Evolutionary conservation across 2,329 filamentous ascomycete genomes (phyloP), one percentile per base, ranked within the genome.

Genomic region (Dactylellina sp.): DNA sequence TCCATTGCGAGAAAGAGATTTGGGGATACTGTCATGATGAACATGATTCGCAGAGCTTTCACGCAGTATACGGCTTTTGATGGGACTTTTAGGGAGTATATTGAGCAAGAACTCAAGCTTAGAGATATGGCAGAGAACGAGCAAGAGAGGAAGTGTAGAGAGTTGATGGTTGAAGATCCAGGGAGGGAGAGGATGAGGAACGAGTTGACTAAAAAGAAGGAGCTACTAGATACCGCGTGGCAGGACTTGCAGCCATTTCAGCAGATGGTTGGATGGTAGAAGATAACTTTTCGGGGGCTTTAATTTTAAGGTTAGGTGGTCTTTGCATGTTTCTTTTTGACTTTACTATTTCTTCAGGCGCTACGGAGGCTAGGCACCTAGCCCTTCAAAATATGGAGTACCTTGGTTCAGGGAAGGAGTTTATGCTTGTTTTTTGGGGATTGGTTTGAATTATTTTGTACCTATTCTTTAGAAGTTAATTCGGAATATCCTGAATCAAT

Each of bases 101-200:
- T 78, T 16, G 81, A 84, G 77, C 79, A 80, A 61, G 83, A 84
- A 46, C 79, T 83, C 52, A 78, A 80, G 55, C 70, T 85, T 66
- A 80, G 82, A 65, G 79, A 82, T 28, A 46, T 81, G 78, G 18
- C 80, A 81, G 80, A 79, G 79, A 76, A 66, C 53, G 78, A 79
- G 50, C 75, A 71, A 14, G 75, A 77, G 40, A 61, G 75, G 35
- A 72, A 75, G 25, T 78, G 76, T 37, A 64, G 71, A 11, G 71
- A 77, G 40, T 65, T 78, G n/a, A 75, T 78, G 20, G 75, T 76
- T 4, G 77, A 78, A 20, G 77, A 78, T 53, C 77, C 77, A 2
- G 65, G 63, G 44, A 78, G 77, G 70, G 77, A 78, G 57, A 71
- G 70, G 25, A 63, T 71, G 35, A 75, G 77, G 46, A 75, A 57